Percentiles rank a stretch among this genome's conserved stretches.
phyloP scores from a whole-genome alignment of 208 protist species.

The Perkinsela sp. region DNA sequence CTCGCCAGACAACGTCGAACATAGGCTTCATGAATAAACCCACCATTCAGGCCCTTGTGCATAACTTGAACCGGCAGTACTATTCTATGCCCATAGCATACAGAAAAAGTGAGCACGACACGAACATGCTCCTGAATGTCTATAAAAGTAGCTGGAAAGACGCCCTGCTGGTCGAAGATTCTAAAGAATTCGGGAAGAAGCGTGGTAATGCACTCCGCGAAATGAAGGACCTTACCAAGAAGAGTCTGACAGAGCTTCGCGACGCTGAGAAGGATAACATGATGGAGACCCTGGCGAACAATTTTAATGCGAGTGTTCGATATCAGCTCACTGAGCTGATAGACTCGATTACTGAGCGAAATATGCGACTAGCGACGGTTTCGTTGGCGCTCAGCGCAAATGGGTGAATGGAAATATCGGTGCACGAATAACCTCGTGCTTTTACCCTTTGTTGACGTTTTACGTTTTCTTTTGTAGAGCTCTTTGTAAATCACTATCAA shows the following conservation, averaged over 20 bases:
- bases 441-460: no score
- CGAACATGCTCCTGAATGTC: conserved; percentile 96
- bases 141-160: conserved; percentile 95
- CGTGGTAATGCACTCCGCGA: background rate
- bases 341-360: background rate
- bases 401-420: no score
- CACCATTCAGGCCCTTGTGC: conserved; percentile 82
- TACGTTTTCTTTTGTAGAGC: no score
- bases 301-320: background rate
- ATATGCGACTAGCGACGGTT: background rate
- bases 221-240: conserved; percentile 1
- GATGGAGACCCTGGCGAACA: background rate
- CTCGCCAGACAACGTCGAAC: conserved; percentile 96
- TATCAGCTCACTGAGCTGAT: background rate
- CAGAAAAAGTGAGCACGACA: conserved; percentile 95
- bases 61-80: conserved; percentile 93
- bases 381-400: no score
- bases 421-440: no score
- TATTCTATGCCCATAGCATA: conserved; percentile 98
- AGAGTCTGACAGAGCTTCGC: background rate
- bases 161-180: conserved; percentile 64
- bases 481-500: no score
- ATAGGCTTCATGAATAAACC: conserved; percentile 93
- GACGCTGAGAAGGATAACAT: background rate
- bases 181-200: conserved; percentile 11